A percentile compares a stretch with the other conserved stretches of the same genome.
phyloP scores from a whole-genome alignment of 176 grass and related monocot genomes.

The Metroxylon sagu region DNA sequence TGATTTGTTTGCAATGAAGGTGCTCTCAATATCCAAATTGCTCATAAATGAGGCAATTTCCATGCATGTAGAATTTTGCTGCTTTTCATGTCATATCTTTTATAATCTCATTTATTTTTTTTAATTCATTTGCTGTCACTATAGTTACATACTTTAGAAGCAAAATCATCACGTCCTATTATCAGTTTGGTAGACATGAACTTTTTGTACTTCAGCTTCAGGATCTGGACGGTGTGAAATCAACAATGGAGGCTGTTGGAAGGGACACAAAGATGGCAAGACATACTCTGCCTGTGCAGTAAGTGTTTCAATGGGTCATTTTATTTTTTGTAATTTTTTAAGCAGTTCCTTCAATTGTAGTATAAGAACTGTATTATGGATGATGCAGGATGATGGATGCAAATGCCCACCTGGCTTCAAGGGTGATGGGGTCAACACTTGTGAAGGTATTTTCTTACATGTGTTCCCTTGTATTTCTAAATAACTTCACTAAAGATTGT shows the following conservation, averaged over 20 bases:
- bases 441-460: conserved; percentile 48
- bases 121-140: too few species aligned
- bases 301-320: conserved; percentile 19
- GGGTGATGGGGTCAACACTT: conserved; percentile 66
- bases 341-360: not conserved
- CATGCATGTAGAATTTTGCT: too few species aligned
- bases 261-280: conserved; percentile 45
- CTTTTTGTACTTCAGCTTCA: conserved; percentile 47
- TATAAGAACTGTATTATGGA: not conserved
- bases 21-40: too few species aligned
- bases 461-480: not conserved
- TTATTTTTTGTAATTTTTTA: conserved; percentile 2
- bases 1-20: too few species aligned
- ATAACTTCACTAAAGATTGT: too few species aligned
- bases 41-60: too few species aligned
- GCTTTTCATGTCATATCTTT: too few species aligned
- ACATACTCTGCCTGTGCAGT: conserved; percentile 81
- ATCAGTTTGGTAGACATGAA: not conserved
- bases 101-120: too few species aligned
- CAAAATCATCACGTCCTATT: too few species aligned
- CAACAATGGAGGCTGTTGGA: conserved; percentile 96
- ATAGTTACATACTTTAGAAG: too few species aligned
- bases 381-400: conserved; percentile 70
- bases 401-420: conserved; percentile 78
- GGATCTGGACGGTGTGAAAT: conserved; percentile 75